Percentiles rank a stretch among this genome's conserved stretches.
Conservation (phyloP, 441 rosid genomes). For the Populus hybrid region DNA sequence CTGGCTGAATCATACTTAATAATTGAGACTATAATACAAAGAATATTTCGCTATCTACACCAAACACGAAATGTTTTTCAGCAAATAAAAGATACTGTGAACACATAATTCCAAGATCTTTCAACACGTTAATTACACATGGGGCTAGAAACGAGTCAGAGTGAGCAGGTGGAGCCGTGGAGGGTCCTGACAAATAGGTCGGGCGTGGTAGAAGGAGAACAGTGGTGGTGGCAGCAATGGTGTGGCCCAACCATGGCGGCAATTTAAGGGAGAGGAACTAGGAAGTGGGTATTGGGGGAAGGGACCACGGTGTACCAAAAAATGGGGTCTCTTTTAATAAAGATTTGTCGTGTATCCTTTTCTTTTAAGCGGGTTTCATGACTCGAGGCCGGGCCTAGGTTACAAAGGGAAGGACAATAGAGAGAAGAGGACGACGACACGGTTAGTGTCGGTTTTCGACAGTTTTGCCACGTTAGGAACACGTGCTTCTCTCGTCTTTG, state of each 20-base stretch:
- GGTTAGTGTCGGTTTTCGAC: conserved; percentile 50
- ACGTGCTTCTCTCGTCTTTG: conserved; percentile 29
- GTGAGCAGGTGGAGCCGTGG: not conserved
- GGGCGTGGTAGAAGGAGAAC: not conserved
- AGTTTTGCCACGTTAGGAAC: conserved; percentile 49
- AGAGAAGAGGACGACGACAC: not conserved
- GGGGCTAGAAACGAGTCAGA: not conserved
- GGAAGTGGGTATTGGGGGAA: not conserved
- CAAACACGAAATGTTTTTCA: not conserved
- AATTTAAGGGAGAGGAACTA: not conserved
- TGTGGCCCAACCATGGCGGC: conserved; percentile 5
- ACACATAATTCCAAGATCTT: not conserved
- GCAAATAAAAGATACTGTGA: not conserved
- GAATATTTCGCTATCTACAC: not conserved
- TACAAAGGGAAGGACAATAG: not conserved
- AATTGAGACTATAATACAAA: not conserved
- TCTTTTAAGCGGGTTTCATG: not conserved
- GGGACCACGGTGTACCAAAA: not conserved
- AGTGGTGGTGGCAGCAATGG: not conserved
- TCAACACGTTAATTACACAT: not conserved
- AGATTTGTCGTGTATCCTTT: not conserved
- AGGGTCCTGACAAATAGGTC: not conserved
- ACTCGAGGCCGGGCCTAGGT: not conserved
- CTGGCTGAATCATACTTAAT: not conserved
- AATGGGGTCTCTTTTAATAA: not conserved